Base-by-base conservation (phyloP, 1,284 basidiomycete species). In the Puccinia coronata region DNA sequence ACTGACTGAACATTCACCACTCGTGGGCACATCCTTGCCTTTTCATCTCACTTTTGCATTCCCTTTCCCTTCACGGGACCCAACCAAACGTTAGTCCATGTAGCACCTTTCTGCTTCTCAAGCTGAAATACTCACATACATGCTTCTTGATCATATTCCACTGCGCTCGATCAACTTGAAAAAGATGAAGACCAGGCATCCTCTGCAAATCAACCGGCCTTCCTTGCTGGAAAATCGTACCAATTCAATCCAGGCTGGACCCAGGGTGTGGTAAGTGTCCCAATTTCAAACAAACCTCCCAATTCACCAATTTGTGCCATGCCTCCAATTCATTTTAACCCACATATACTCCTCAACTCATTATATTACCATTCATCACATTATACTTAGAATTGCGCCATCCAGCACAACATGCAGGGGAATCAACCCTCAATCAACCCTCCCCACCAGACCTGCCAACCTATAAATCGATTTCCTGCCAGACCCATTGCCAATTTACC, bases 181-280 rank as follows among this genome's bases (percentile, higher is more conserved):
- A 61, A 18, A n/a, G n/a, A 14, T 31, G 5, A 28, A 63, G 34
- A 63, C 28, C 59, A 34, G 39, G n/a, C 14, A 34, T 6, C 59
- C 23, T 36, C 59, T 39, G 59, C 34, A 63, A 63, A 63, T 39
- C 34, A 63, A 2, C 59, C 25, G 39, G 59, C 34, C 34, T 63
- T 63, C 59, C 8, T 47, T 47, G 14, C 57, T 59, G 31, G 34
- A 63, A 63, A 63, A 25, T 39, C 59, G 36, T 63, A 63, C 59
- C 34, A 63, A 63, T 63, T 63, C 20, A 34, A 63, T 63, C 6
- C 34, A 31, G 59, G 59, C 34, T 63, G 34, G 59, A 63, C 59
- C 12, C 14, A 63, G 5, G 59, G 20, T 1, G 34, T 39, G 6
- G 59, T 63, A 39, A n/a, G n/a, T 23, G 59, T 8, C 16, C 55